Conservation (phyloP, 106 monocot genomes). For the Phalaenopsis aphrodite region DNA sequence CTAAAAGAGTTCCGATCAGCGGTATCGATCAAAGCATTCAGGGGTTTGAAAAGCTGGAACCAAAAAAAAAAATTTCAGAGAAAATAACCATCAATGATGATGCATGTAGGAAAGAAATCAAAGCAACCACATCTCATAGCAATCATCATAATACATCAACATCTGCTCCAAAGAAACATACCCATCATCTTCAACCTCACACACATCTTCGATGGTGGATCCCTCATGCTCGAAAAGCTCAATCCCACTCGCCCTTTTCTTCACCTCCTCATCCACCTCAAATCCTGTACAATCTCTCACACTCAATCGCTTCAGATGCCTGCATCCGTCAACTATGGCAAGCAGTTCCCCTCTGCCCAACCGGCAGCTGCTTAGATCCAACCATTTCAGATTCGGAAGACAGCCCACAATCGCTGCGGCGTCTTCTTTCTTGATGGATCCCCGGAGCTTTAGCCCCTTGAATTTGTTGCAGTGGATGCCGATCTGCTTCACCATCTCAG, state of each 20-base stretch:
- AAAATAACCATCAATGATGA: too few species aligned
- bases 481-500: slow-evolving; percentile 18
- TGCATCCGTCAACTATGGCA: slow-evolving; percentile 26
- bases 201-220: slow-evolving; percentile 20
- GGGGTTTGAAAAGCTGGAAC: too few species aligned
- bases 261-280: slow-evolving; percentile 28
- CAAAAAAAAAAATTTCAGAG: too few species aligned
- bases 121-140: slow-evolving; percentile 5
- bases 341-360: slow-evolving; percentile 24
- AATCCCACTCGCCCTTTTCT: slow-evolving; percentile 9
- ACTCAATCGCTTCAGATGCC: slow-evolving; percentile 22
- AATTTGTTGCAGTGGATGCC: slow-evolving; percentile 26
- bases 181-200: slow-evolving; percentile 7
- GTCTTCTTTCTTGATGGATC: slow-evolving; percentile 35
- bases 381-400: slow-evolving; percentile 19
- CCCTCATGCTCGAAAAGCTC: slow-evolving; percentile 28
- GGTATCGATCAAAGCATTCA: too few species aligned
- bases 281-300: slow-evolving; percentile 40
- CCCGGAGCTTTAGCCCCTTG: slow-evolving; percentile 17
- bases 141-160: slow-evolving; percentile 22
- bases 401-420: slow-evolving; percentile 9
- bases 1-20: too few species aligned
- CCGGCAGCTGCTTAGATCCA: slow-evolving; percentile 32
- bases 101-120: background rate
- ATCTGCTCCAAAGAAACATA: slow-evolving; percentile 8